Base-by-base conservation (phyloP, 495 filamentous ascomycete genomes). In the Diplogelasinospora grovesii region DNA sequence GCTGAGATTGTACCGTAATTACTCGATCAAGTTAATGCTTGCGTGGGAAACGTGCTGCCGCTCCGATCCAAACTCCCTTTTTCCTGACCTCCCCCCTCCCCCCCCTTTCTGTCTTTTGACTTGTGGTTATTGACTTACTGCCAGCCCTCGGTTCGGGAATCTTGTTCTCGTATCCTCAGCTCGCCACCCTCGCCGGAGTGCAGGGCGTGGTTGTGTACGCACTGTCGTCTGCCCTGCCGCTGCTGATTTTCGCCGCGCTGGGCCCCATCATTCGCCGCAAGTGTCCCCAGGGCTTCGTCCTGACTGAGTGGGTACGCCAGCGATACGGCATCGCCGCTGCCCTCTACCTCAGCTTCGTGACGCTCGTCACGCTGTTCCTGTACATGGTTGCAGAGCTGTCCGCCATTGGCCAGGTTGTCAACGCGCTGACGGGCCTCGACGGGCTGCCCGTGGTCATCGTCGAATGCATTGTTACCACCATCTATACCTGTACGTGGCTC, bases 1-100 rank as follows among this genome's bases (percentile, higher is more conserved):
- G 83, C 83, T 88, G 83, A 88, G 83, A 87, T 78, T 76, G 79
- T 74, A 88, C 83, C 84, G 82, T 86, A 67, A 81, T 75, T 73
- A 88, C 84, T 86, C 84, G 84, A 87, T 82, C 84, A 87, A 87
- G 83, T 81, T 86, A 88, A 88, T 83, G 78, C 84, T 87, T 88
- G 83, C 83, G 84, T 86, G 84, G 76, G 83, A 79, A 88, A 85
- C 57, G 82, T 87, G 83, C 80, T 87, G 84, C 83, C 84, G 82
- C 82, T 81, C 68, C 60, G 54, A 65, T 66, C 54, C 50, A 44
- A 52, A 52, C 49, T 48, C 48, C 41, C 39, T n/a, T n/a, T n/a
- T n/a, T n/a, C n/a, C n/a, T n/a, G n/a, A n/a, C n/a, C n/a, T 33
- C 36, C 49, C 43, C 28, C 22, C 30, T 41, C 40, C 43, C 50